Evolutionary conservation across 345 rosid genomes (phyloP), one percentile per base, ranked within the genome.

Genomic region (Eucalyptus dawsonii): DNA sequence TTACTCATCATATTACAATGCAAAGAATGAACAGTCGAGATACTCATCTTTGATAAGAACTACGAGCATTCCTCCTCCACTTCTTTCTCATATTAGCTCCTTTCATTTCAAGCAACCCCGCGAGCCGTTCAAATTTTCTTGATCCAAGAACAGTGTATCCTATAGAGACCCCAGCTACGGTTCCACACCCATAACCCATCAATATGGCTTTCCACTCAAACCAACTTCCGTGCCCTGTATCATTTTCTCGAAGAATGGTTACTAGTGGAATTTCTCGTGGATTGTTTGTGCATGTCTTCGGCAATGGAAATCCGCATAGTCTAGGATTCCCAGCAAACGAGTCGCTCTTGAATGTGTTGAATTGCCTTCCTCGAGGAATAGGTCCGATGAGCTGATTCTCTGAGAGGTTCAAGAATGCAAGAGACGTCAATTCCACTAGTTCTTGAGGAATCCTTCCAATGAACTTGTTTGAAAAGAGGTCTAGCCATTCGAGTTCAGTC

Each of bases 31-130:
- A 34, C 5, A 19, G 3, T 72, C 1, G 2, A 72, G 45, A 72
- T 34, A 19, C 45, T 72, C 25, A 72, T 72, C 4, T 72, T 72
- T 34, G 25, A 34, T 37, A 19, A 72, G 25, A 72, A 10, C 81
- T 72, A 5, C 14, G 2, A 44, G 15, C 80, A 29, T 87, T 58
- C 7, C 51, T 60, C 88, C 8, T 60, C 15, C 88, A 93, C 49
- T 94, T 89, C 72, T 94, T 95, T 90, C 91, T 94, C 72, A 86
- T 93, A 56, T 89, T 94, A 34, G 93, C 96, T 88, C 93, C 94
- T 29, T 88, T 95, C 85, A 50, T 94, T 49, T 94, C 96, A 10
- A 91, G 92, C 90, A 51, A 89, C 91, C 45, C 5, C 65, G 1
- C 91, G 89, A 15, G 34, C 54, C 87, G 25, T 80, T 81, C 22